phyloP scores from a whole-genome alignment of 2,329 filamentous ascomycete genomes.

The Aspergillus calidoustus region DNA sequence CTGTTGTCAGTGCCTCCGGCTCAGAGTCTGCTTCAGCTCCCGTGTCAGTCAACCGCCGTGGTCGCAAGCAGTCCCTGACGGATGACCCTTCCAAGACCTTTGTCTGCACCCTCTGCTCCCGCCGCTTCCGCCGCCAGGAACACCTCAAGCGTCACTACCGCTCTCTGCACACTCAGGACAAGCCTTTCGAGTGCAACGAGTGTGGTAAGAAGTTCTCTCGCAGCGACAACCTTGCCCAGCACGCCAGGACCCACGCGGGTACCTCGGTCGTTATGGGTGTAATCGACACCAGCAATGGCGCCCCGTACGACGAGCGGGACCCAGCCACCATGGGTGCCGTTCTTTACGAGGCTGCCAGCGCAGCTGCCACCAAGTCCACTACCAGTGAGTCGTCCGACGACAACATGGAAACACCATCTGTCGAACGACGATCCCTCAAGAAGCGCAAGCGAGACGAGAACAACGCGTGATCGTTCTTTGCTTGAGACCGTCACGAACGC shows the following conservation, averaged over 20 bases:
- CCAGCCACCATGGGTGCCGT: constrained; percentile 73
- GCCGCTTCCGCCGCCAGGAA: constrained; percentile 96
- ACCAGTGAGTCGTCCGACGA: constrained; percentile 50
- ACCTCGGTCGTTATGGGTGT: constrained; percentile 91
- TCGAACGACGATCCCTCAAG: constrained; percentile 63
- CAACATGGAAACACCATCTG: constrained; percentile 35
- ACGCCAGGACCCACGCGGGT: constrained; percentile 89
- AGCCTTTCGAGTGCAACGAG: constrained; percentile 96
- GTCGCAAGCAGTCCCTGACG: constrained; percentile 96
- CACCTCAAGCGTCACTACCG: constrained; percentile 98
- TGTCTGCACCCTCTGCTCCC: constrained; percentile 93
- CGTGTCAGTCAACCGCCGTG: constrained; percentile 78
- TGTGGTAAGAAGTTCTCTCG: constrained; percentile 99
- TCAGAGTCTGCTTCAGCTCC: constrained; percentile 41
- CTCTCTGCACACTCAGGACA: constrained; percentile 96
- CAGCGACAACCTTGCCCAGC: constrained; percentile 95
- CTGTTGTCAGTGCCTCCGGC: constrained; percentile 54
- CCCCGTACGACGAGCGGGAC: constrained; percentile 58
- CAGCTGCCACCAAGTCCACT: constrained; percentile 66
- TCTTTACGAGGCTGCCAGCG: constrained; percentile 79
- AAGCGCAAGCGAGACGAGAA: constrained; percentile 73
- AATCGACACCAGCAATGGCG: constrained; percentile 66
- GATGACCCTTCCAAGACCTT: constrained; percentile 99
- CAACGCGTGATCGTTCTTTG: constrained; percentile 55
- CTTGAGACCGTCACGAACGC: constrained; percentile 37